Base-by-base conservation (phyloP, 768 basidiomycete species). In the Multifurca ochricompacta region DNA sequence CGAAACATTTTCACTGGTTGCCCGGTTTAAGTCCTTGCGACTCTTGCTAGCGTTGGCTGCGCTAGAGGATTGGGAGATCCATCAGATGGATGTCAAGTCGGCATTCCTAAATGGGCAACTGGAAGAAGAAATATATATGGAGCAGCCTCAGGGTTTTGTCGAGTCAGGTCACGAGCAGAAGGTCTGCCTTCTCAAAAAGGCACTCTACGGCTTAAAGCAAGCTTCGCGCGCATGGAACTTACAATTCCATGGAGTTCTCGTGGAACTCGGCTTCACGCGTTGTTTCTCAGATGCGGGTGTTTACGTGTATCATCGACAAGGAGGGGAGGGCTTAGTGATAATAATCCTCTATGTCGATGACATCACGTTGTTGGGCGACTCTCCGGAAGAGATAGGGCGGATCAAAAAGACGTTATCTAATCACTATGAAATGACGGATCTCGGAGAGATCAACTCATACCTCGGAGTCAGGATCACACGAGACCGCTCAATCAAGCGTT, bases 51-150 rank as follows among this genome's bases (percentile, higher is more conserved):
- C 61, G 1, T 48, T 65, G 16, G 66, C 66, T 30, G 64, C 62
- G 8, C 28, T 54, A 5, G 27, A 64, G 13, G 62, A 63, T 42
- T 60, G 67, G 37, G 60, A n/a, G n/a, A n/a, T n/a, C n/a, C n/a
- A n/a, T n/a, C n/a, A n/a, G n/a, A n/a, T n/a, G n/a, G n/a, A n/a
- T 48, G 55, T 69, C 39, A 55, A 58, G n/a, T 46, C 30, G 16
- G 65, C 63, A 3, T 69, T 63, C 56, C 66, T 68, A 6, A 59
- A 69, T 54, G 63, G 68, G 14, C 28, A 59, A 4, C 58, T 69
- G 2, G 57, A 67, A 13, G 63, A 67, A 36, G 62, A 63, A 18
- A 54, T 67, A 19, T 68, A 65, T 44, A 66, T 67, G 66, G 30
- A 60, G 48, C 53, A 48, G n/a, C 64, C 66, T 14, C 39, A 53